phyloP scores from a whole-genome alignment of 371 early-diverging fungal genomes.

The Chytridiales sp. region DNA sequence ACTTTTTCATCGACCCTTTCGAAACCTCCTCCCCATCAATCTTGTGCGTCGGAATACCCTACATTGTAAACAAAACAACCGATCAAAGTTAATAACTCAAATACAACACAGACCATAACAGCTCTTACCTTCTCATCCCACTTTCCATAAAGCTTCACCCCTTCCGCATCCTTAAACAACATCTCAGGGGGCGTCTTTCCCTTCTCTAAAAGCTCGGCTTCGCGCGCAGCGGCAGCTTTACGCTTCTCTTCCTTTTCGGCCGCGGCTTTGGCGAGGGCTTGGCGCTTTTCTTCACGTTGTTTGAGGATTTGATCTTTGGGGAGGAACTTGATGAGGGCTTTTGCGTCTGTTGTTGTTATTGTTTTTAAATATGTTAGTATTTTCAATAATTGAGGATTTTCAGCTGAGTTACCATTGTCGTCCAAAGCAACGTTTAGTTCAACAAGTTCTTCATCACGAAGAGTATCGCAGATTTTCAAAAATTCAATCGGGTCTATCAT shows the following conservation, averaged over 20 bases:
- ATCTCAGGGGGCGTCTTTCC: slow-evolving; percentile 74
- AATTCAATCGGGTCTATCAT: slow-evolving; percentile 54
- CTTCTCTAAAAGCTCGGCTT: slow-evolving; percentile 72
- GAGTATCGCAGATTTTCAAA: slow-evolving; percentile 74
- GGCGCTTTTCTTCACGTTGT: slow-evolving; percentile 60
- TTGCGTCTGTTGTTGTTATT: slow-evolving; percentile 58
- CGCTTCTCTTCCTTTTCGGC: slow-evolving; percentile 52
- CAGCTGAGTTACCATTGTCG: slow-evolving; percentile 63
- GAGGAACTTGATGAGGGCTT: slow-evolving; percentile 86
- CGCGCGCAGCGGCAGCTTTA: slow-evolving; percentile 66
- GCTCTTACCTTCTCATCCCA: slow-evolving; percentile 67
- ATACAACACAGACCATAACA: not conserved
- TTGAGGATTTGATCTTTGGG: slow-evolving; percentile 69
- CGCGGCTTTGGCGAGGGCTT: slow-evolving; percentile 36
- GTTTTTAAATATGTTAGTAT: not conserved
- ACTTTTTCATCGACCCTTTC: slow-evolving; percentile 82
- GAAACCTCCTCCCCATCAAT: slow-evolving; percentile 76
- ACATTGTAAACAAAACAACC: slow-evolving; percentile 1
- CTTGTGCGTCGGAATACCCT: slow-evolving; percentile 87
- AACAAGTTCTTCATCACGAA: slow-evolving; percentile 85
- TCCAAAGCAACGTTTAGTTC: slow-evolving; percentile 87
- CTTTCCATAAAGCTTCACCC: slow-evolving; percentile 62
- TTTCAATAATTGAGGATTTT: not conserved
- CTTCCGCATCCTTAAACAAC: slow-evolving; percentile 69
- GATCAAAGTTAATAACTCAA: not conserved